A percentile compares a stretch with the other conserved stretches of the same genome.
These are phyloP conservation scores for Sedum album DNA, from an alignment of 164 flowering plant genomes.

Conservation along the genomic window DNA sequence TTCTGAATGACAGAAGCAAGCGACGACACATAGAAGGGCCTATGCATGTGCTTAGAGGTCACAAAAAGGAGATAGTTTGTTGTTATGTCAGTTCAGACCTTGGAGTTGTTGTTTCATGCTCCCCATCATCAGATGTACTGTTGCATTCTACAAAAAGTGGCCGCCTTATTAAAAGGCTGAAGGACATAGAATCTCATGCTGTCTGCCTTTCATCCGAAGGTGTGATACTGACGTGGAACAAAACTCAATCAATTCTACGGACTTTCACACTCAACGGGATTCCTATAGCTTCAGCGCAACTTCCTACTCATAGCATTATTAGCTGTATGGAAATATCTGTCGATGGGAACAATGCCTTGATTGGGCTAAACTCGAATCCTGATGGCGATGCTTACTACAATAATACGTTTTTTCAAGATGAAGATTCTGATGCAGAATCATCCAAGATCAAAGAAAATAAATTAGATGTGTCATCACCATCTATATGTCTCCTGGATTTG, in stretches of 20 bases:
- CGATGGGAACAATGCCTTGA: slow-evolving; percentile 61
- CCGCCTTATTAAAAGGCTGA: slow-evolving; percentile 62
- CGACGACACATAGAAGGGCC: slow-evolving; percentile 83
- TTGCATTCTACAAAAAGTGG: slow-evolving; percentile 82
- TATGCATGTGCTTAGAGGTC: slow-evolving; percentile 82
- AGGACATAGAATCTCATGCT: slow-evolving; percentile 62
- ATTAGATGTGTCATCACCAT: slow-evolving; percentile 51
- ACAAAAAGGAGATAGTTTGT: slow-evolving; percentile 57
- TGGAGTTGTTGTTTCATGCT: slow-evolving; percentile 74
- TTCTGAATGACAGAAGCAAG: slow-evolving; percentile 43
- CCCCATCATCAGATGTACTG: slow-evolving; percentile 63
- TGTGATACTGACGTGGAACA: slow-evolving; percentile 74
- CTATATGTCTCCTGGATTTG: slow-evolving; percentile 66
- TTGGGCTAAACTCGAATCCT: slow-evolving; percentile 47
- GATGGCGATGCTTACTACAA: slow-evolving; percentile 25
- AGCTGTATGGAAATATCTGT: slow-evolving; percentile 86
- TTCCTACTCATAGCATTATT: slow-evolving; percentile 45
- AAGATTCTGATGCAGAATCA: slow-evolving; percentile 16
- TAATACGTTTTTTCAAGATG: slow-evolving; percentile 15
- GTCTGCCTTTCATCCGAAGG: slow-evolving; percentile 75
- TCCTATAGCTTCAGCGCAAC: slow-evolving; percentile 41
- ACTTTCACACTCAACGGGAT: slow-evolving; percentile 74
- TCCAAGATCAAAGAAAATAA: slow-evolving; percentile 19
- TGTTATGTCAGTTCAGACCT: slow-evolving; percentile 84
- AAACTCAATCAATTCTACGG: slow-evolving; percentile 33